phyloP scores from a whole-genome alignment of 2,329 filamentous ascomycete genomes.

The Proliferodiscus dingleyae region DNA sequence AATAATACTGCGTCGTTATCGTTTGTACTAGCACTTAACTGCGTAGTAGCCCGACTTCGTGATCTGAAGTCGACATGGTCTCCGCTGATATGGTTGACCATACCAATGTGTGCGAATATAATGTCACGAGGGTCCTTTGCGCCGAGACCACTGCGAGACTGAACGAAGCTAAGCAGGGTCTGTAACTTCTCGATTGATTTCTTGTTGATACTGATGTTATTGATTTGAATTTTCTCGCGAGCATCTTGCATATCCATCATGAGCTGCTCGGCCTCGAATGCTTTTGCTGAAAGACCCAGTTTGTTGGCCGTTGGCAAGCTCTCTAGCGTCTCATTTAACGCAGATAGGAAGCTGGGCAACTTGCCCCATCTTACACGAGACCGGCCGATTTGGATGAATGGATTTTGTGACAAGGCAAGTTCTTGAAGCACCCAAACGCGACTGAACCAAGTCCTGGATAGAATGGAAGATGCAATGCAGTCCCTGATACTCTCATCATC shows the following conservation, averaged over 20 bases:
- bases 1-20: no score
- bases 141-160: neutral
- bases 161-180: neutral
- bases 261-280: neutral
- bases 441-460: conserved; percentile 35
- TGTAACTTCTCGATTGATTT: neutral
- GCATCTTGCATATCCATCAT: neutral
- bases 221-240: neutral
- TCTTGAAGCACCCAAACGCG: conserved; percentile 37
- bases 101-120: neutral
- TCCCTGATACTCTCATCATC: neutral
- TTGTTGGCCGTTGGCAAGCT: no score
- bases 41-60: no score
- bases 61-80: neutral
- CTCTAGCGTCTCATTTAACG: neutral
- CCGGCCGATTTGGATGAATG: neutral
- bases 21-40: no score
- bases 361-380: conserved; percentile 1
- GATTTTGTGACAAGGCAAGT: neutral
- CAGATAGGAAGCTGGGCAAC: neutral
- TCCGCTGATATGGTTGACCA: neutral
- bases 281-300: no score
- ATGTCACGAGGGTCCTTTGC: neutral
- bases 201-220: neutral
- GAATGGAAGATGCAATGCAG: conserved; percentile 25